Evolutionary conservation across 2,329 filamentous ascomycete species (phyloP).

Genomic region (Apiospora koreana): DNA sequence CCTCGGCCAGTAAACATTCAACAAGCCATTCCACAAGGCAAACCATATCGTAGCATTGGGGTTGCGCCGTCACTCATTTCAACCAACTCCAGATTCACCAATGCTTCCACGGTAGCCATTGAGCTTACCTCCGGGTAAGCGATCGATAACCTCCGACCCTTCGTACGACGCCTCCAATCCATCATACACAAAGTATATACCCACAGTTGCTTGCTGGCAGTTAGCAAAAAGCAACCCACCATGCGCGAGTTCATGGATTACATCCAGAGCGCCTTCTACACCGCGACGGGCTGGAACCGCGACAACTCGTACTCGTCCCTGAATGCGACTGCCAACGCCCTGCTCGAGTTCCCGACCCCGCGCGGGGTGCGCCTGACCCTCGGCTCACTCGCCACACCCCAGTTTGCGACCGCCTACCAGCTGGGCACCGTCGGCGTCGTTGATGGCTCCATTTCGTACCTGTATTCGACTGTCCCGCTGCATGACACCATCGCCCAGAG

Average conservation of each 20-base stretch:
- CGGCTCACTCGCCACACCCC: slow-evolving; percentile 86
- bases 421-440: slow-evolving; percentile 88
- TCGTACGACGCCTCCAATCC: too few species aligned
- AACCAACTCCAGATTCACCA: background rate
- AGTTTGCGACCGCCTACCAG: slow-evolving; percentile 93
- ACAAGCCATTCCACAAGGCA: background rate
- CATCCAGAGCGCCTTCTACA: slow-evolving; percentile 87
- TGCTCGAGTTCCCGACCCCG: slow-evolving; percentile 87
- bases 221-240: slow-evolving; percentile 18
- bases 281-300: slow-evolving; percentile 82
- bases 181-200: background rate
- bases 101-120: slow-evolving; percentile 10
- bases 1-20: background rate
- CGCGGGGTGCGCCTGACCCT: slow-evolving; percentile 82
- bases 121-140: slow-evolving; percentile 13
- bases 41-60: background rate
- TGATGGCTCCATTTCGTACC: slow-evolving; percentile 94
- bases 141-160: background rate
- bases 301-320: slow-evolving; percentile 91
- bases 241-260: slow-evolving; percentile 99
- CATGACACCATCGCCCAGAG: slow-evolving; percentile 67
- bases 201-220: background rate
- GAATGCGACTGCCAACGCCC: slow-evolving; percentile 79
- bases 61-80: background rate
- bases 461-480: slow-evolving; percentile 87